Percentiles rank a stretch among this genome's conserved stretches.
Evolutionary conservation across 176 grass and related monocot genomes (phyloP).

Genomic region (Phoenix roebelenii): DNA sequence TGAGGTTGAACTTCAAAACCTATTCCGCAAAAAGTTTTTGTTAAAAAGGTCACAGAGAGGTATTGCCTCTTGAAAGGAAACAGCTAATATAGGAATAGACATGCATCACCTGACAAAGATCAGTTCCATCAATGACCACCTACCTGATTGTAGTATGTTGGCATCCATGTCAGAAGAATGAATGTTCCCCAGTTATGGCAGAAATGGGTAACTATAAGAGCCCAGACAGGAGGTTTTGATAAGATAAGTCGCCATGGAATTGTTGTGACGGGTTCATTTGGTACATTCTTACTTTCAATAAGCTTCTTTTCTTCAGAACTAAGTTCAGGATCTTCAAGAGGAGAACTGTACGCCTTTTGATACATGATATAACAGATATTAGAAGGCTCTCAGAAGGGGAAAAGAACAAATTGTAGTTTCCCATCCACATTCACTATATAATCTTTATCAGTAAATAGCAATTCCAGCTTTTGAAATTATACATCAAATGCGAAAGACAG

Average conservation of each 20-base stretch:
- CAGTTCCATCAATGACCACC: neutral
- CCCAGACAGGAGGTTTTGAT: constrained; percentile 91
- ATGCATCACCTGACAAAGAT: too few relatives aligned
- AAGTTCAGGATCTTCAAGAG: constrained; percentile 80
- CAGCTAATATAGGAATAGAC: neutral
- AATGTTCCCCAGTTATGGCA: constrained; percentile 99
- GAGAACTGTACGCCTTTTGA: constrained; percentile 79
- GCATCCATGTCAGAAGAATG: constrained; percentile 99
- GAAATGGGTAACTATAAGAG: constrained; percentile 89
- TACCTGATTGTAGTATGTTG: constrained; percentile 98
- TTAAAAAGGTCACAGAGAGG: neutral
- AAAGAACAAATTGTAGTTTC: too few relatives aligned
- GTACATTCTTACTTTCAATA: constrained; percentile 42
- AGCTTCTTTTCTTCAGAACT: constrained; percentile 62
- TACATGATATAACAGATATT: neutral
- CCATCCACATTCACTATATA: too few relatives aligned
- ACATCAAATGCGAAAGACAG: too few relatives aligned
- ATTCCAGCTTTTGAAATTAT: too few relatives aligned
- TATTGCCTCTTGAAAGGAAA: neutral
- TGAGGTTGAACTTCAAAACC: constrained; percentile 97
- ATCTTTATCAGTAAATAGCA: too few relatives aligned
- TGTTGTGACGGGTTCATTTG: constrained; percentile 62
- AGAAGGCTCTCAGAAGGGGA: too few relatives aligned
- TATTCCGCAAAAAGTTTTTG: constrained; percentile 21
- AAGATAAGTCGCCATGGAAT: constrained; percentile 86